Evolutionary conservation across 2,329 filamentous ascomycete species (phyloP).

Genomic region (Massarina eburnea): DNA sequence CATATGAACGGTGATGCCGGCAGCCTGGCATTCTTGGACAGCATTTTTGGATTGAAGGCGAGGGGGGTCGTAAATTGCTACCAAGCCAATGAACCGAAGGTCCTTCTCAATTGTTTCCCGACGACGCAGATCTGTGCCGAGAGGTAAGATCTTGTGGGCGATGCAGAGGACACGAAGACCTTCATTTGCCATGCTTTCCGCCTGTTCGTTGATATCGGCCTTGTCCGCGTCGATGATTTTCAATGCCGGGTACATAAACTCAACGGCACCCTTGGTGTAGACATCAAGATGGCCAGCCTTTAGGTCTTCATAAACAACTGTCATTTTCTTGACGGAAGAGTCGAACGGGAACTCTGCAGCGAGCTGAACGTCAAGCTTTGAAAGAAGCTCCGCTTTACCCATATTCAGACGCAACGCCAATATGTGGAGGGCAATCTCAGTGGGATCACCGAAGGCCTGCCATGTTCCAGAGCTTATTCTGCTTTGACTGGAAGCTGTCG

Average conservation of each 20-base stretch:
- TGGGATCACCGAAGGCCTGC: slow-evolving; percentile 42
- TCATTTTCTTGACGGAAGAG: slow-evolving; percentile 45
- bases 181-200: slow-evolving; percentile 42
- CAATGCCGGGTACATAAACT: slow-evolving; percentile 39
- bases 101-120: slow-evolving; percentile 67
- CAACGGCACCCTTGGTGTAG: slow-evolving; percentile 44
- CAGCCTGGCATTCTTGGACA: slow-evolving; percentile 48
- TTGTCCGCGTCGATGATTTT: slow-evolving; percentile 34
- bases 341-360: slow-evolving; percentile 45
- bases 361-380: slow-evolving; percentile 30
- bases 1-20: slow-evolving; percentile 54
- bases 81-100: slow-evolving; percentile 76
- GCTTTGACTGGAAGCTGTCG: slow-evolving; percentile 23
- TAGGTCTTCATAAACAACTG: slow-evolving; percentile 41
- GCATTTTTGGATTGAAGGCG: slow-evolving; percentile 72
- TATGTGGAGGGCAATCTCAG: slow-evolving; percentile 44
- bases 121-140: slow-evolving; percentile 30
- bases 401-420: slow-evolving; percentile 44
- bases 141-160: slow-evolving; percentile 36
- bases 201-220: slow-evolving; percentile 26
- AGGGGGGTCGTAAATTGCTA: slow-evolving; percentile 84
- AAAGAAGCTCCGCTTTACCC: slow-evolving; percentile 34
- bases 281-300: slow-evolving; percentile 32
- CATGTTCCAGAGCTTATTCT: slow-evolving; percentile 21
- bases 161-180: slow-evolving; percentile 43